These are phyloP conservation scores for Schoenoplectus tabernaemontani DNA, from an alignment of 202 grass and related monocot species.

Conservation along the genomic window DNA sequence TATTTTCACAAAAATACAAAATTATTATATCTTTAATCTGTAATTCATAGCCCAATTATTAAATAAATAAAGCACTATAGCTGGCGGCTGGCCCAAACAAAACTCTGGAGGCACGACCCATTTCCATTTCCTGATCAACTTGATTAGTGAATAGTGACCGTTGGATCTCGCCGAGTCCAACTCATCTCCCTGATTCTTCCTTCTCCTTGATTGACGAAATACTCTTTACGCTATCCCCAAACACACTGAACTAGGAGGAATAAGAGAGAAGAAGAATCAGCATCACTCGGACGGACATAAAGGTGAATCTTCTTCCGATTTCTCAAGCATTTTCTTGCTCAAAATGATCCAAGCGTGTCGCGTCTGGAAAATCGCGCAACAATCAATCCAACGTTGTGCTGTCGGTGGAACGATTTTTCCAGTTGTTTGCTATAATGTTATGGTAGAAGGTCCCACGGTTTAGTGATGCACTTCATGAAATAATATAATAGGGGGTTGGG, in stretches of 20 bases:
- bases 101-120: background rate
- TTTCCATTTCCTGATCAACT: background rate
- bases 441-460: background rate
- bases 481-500: background rate
- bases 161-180: background rate
- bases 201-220: background rate
- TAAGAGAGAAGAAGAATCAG: background rate
- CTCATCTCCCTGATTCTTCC: no score
- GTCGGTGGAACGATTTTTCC: background rate
- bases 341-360: background rate
- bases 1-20: no score
- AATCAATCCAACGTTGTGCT: background rate
- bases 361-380: background rate
- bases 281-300: background rate
- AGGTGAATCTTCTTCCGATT: background rate
- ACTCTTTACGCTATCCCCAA: background rate
- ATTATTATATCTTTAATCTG: background rate
- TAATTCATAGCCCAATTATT: background rate
- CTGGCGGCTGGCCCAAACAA: background rate
- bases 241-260: background rate
- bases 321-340: background rate
- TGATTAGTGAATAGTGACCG: background rate
- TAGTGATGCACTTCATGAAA: no score
- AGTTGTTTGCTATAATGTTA: background rate
- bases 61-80: background rate